Evolutionary conservation across 805 yeast genomes (phyloP).

Genomic region (Barnettozyma californica): DNA sequence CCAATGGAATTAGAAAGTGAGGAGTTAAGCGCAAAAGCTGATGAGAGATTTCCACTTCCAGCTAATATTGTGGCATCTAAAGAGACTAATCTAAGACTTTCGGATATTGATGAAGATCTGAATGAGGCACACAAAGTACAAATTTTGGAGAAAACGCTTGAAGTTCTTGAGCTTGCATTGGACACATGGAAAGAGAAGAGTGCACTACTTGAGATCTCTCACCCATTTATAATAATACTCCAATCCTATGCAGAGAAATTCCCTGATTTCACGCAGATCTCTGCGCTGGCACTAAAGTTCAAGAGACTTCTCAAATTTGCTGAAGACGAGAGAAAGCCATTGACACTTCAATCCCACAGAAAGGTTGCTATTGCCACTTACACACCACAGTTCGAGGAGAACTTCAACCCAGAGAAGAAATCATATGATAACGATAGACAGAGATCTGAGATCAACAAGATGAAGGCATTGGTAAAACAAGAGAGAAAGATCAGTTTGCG

Average conservation of each 20-base stretch:
- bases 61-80: conserved; percentile 2
- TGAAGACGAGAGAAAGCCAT: conserved; percentile 53
- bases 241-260: conserved; percentile 34
- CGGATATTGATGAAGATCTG: conserved; percentile 26
- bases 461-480: conserved; percentile 81
- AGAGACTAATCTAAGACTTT: conserved; percentile 12
- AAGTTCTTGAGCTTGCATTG: conserved; percentile 27
- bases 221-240: conserved; percentile 41
- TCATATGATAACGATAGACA: conserved; percentile 80
- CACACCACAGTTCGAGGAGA: conserved; percentile 92
- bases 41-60: conserved; percentile 23
- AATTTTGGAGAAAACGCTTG: conserved; percentile 26
- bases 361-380: conserved; percentile 79
- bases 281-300: conserved; percentile 38
- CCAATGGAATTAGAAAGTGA: conserved; percentile 24
- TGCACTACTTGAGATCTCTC: conserved; percentile 54
- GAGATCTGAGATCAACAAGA: conserved; percentile 77
- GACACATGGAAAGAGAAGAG: conserved; percentile 58
- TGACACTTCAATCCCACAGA: conserved; percentile 75
- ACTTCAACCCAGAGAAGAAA: conserved; percentile 92
- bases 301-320: conserved; percentile 45
- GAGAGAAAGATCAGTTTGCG: conserved; percentile 85
- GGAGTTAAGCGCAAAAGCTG: conserved; percentile 11
- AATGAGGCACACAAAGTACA: conserved; percentile 22
- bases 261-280: conserved; percentile 29